A percentile compares a stretch with the other conserved stretches of the same genome.
These are phyloP conservation scores for Scheffersomyces quercinus DNA, from an alignment of 1,139 yeast genomes.

Conservation along the genomic window DNA sequence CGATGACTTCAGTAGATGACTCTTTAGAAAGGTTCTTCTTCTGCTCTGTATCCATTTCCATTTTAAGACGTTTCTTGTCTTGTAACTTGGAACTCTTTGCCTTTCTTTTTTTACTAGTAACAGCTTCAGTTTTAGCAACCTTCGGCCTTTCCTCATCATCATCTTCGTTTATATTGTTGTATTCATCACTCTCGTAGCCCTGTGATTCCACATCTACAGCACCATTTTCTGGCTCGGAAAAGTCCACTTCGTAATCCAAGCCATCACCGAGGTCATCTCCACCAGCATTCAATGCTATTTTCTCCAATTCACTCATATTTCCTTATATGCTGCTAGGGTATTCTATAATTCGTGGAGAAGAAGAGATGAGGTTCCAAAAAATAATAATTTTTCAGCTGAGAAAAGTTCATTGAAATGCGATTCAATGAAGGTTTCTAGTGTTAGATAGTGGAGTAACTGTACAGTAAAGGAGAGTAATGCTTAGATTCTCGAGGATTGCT, in stretches of 20 bases:
- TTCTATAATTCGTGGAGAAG: no score
- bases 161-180: slow-evolving; percentile 1
- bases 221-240: slow-evolving; percentile 14
- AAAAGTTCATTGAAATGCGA: no score
- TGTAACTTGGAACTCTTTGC: slow-evolving; percentile 35
- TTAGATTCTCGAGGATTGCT: no score
- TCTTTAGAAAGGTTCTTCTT: slow-evolving; percentile 53
- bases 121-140: slow-evolving; percentile 14
- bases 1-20: slow-evolving; percentile 51
- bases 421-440: no score
- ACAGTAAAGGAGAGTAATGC: neutral
- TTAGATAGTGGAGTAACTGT: neutral
- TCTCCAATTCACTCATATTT: no score
- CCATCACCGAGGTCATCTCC: slow-evolving; percentile 71
- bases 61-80: slow-evolving; percentile 56
- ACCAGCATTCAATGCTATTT: no score
- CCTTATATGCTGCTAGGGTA: no score
- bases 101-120: slow-evolving; percentile 30
- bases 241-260: slow-evolving; percentile 53
- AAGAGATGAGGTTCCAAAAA: no score
- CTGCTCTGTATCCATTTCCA: slow-evolving; percentile 56
- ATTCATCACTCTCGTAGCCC: neutral
- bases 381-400: no score
- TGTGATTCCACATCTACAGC: neutral
- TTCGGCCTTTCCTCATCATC: slow-evolving; percentile 2